These are phyloP conservation scores for Nitzschia palea DNA, from an alignment of 108 stramenopile species.

Conservation along the genomic window DNA sequence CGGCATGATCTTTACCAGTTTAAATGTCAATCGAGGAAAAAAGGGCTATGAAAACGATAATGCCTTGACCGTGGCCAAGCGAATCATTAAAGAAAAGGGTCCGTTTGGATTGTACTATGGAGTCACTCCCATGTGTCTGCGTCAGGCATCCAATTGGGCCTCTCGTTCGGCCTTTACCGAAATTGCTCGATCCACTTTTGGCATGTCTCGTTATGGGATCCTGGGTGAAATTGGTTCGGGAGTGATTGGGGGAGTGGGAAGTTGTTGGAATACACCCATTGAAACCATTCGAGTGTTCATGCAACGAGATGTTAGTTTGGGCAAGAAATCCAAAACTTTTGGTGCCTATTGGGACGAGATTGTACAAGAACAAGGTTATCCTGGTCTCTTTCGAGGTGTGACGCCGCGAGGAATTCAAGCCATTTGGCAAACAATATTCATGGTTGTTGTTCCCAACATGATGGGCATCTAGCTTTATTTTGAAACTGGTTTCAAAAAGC, in stretches of 20 bases:
- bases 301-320: conserved; percentile 37
- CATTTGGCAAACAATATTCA: conserved; percentile 60
- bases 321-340: conserved; percentile 26
- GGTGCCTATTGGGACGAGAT: conserved; percentile 42
- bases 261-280: conserved; percentile 64
- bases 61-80: conserved; percentile 38
- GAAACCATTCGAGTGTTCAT: conserved; percentile 51
- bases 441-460: conserved; percentile 66
- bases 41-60: conserved; percentile 45
- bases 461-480: conserved; percentile 55
- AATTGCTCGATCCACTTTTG: conserved; percentile 38
- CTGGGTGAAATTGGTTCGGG: conserved; percentile 55
- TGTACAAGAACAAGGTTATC: conserved; percentile 36
- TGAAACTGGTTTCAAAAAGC: too few species aligned
- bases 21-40: conserved; percentile 42
- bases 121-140: conserved; percentile 36
- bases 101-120: conserved; percentile 39
- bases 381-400: conserved; percentile 54
- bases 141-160: conserved; percentile 62
- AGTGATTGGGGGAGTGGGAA: conserved; percentile 48
- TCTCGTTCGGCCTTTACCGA: conserved; percentile 49
- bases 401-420: conserved; percentile 52
- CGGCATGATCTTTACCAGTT: conserved; percentile 51
- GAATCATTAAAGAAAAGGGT: conserved; percentile 46
- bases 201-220: conserved; percentile 43